phyloP scores from a whole-genome alignment of 108 stramenopile genomes.

The Bacterosira constricta region DNA sequence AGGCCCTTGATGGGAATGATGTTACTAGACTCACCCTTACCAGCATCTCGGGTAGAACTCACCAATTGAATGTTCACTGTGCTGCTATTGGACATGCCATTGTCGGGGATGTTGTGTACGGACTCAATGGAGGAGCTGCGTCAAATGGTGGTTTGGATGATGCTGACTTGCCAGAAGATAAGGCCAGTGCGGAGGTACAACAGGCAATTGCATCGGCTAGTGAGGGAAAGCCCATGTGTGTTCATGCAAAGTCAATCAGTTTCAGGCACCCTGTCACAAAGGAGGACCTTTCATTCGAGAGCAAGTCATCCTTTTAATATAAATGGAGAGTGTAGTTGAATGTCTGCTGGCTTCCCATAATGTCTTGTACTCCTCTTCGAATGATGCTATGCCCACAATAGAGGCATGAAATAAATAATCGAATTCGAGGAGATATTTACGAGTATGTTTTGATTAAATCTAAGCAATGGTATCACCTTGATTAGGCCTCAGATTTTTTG shows the following conservation, averaged over 20 bases:
- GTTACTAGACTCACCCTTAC: slow-evolving; percentile 77
- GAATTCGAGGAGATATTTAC: too few relatives aligned
- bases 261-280: slow-evolving; percentile 76
- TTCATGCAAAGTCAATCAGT: slow-evolving; percentile 79
- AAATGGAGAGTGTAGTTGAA: background rate
- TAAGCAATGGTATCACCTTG: too few relatives aligned
- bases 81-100: slow-evolving; percentile 91
- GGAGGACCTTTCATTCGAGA: slow-evolving; percentile 58
- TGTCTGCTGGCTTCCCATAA: background rate
- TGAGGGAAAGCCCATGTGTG: slow-evolving; percentile 60
- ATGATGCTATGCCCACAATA: too few relatives aligned
- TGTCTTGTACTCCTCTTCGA: too few relatives aligned
- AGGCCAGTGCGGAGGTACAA: slow-evolving; percentile 66
- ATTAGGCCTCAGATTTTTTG: too few relatives aligned
- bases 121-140: slow-evolving; percentile 72
- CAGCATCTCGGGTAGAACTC: slow-evolving; percentile 82
- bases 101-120: slow-evolving; percentile 84
- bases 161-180: slow-evolving; percentile 52
- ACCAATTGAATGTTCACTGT: slow-evolving; percentile 88
- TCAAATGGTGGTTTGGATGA: slow-evolving; percentile 76
- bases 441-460: too few relatives aligned
- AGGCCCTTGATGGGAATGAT: slow-evolving; percentile 67
- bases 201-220: slow-evolving; percentile 44
- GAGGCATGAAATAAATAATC: too few relatives aligned
- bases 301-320: slow-evolving; percentile 59